Evolutionary conservation across 768 basidiomycete species (phyloP), one percentile per base, ranked within the genome.

Genomic region (Pulveroboletus ravenelii): DNA sequence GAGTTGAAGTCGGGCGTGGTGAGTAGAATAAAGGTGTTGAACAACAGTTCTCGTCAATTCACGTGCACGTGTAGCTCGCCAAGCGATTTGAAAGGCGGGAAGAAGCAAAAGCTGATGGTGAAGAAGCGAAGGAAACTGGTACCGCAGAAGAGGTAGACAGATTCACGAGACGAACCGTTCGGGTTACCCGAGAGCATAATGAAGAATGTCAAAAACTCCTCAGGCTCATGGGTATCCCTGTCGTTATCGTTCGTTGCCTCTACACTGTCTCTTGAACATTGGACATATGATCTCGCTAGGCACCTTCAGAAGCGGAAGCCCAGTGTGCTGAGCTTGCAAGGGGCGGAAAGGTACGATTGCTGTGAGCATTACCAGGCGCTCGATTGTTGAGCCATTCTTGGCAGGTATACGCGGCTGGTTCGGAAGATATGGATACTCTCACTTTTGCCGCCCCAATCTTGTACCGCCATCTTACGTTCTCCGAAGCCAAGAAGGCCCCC

Each of bases 401-500:
- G 5, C 45, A 93, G 90, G 92, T 98, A 25, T 98, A 91, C 66
- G 96, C 91, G 1, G 94, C 96, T 8, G 96, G 96, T 13, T 96
- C 94, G 0, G 96, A 98, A 70, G 96, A 99, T 69, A 99, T 99
- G 96, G 96, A 99, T 62, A 99, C 96, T 8, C 81, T 99, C 18
- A 99, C 96, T 1, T 99, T 99, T 75, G 79, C 82, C 57, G 74
- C 95, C 0, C 95, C 96, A 2, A 85, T 95, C 39, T 78, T 99
- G 9, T 87, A 89, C 59, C 90, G 96, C 27, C 96, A 97, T 70
- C 80, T 99, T 52, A 98, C 96, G 12, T 97, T 98, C 73, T 93
- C 92, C 12, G 96, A 99, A 65, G 94, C 94, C 13, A 93, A 95
- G 68, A 98, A 97, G 63, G 84, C 89, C 56, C 96, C 96, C 14